Conservation (phyloP, 2,329 filamentous ascomycete species). For the Cercospora citrullina region DNA sequence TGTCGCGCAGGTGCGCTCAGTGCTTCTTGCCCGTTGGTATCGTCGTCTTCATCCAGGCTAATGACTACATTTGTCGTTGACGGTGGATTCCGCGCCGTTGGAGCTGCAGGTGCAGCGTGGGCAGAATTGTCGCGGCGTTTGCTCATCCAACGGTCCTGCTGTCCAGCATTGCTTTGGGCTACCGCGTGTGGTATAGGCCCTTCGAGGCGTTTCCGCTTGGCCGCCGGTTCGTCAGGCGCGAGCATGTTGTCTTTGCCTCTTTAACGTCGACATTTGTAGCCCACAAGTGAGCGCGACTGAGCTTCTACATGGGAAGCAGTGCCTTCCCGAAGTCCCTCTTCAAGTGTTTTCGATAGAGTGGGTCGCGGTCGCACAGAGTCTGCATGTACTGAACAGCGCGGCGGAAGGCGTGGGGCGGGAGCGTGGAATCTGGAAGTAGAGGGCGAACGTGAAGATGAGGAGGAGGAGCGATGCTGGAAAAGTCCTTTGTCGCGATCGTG, state of each 20-base stretch:
- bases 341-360: neutral
- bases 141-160: constrained; percentile 30
- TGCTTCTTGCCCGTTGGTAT: neutral
- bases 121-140: neutral
- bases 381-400: neutral
- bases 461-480: neutral
- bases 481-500: neutral
- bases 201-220: constrained; percentile 21
- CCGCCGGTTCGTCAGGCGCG: constrained; percentile 8
- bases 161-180: constrained; percentile 23
- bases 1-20: neutral
- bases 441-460: neutral
- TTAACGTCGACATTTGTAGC: constrained; percentile 1
- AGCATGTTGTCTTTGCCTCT: neutral
- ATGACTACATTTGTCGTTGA: neutral
- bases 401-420: neutral
- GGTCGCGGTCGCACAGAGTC: neutral
- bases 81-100: neutral
- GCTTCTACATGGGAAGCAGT: neutral
- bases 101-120: neutral
- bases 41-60: neutral
- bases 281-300: neutral
- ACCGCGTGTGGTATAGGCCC: constrained; percentile 15
- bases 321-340: neutral
- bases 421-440: neutral